Base-by-base conservation (phyloP, 2,329 filamentous ascomycete species). In the Apiospora aurea region DNA sequence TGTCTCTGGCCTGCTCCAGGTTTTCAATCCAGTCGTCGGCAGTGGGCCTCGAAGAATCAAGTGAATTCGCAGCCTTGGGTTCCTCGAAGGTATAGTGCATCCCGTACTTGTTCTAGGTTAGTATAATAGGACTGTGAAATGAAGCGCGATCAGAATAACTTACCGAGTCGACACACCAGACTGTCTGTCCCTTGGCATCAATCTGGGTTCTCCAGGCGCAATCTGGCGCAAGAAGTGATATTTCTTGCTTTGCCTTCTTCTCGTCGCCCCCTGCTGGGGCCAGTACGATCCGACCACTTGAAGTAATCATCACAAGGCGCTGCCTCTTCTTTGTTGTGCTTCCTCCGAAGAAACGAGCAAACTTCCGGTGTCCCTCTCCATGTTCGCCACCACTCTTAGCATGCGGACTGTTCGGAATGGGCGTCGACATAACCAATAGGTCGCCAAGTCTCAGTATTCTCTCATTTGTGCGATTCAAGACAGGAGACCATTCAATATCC, bases 401-500 rank as follows among this genome's bases (percentile, higher is more conserved):
- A 71, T 91, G 91, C 0, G 93, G 90, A 74, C 91, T 93, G 78
- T 94, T 93, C 13, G 93, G 88, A 70, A 95, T 88, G 13, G 95
- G 93, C 2, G 94, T 90, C 7, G 94, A 93, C 51, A 94, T 87
- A 10, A 99, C 95, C 81, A 95, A 89, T 74, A 98, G 85, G 78
- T 99, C 97, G 2, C 96, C 96, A 29, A 99, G 86, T 81, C 97
- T 98, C 74, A 99, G 82, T 76, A 99, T 99, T 47, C 96, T 90
- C 82, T 99, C 96, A 79, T 98, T 98, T 73, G 91, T 92, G 78
- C 92, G 91, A 13, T 94, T 98, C 71, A 99, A 85, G 5, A 99
- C 95, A 0, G 96, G 96, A 0, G 96, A 98, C 96, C 96, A 99
- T 82, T 99, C 96, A 72, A 99, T 97, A 79, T 99, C 96, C 38